These are phyloP conservation scores for Yamadazyma tumulicola DNA, from an alignment of 805 yeast species.

Conservation along the genomic window DNA sequence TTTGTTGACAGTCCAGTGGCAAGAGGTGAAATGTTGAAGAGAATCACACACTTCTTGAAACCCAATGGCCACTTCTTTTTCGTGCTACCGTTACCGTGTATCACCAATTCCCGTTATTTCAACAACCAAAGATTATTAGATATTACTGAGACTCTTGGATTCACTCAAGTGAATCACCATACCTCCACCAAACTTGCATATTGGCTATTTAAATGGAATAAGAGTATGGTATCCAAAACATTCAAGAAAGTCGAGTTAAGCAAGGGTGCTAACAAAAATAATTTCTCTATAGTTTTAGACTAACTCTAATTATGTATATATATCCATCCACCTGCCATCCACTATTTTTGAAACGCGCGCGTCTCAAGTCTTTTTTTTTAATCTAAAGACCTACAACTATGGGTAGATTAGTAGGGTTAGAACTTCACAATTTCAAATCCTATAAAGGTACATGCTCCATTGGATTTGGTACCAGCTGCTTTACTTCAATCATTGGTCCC, in stretches of 20 bases:
- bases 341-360: not conserved
- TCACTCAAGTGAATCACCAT: conserved; percentile 40
- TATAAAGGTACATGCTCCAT: conserved; percentile 72
- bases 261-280: conserved; percentile 61
- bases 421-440: conserved; percentile 85
- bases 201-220: conserved; percentile 57
- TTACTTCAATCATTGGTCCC: conserved; percentile 95
- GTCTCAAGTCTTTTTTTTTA: too few species aligned
- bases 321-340: not conserved
- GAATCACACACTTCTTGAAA: conserved; percentile 56
- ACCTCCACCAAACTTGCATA: conserved; percentile 72
- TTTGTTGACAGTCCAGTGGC: conserved; percentile 71
- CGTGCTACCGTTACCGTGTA: conserved; percentile 87
- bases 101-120: conserved; percentile 77
- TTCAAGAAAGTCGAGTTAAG: conserved; percentile 48
- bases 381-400: conserved; percentile 34
- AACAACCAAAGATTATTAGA: conserved; percentile 37
- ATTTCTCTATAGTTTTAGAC: conserved; percentile 47
- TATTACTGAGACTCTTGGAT: conserved; percentile 64
- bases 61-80: conserved; percentile 33
- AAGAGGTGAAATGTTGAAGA: conserved; percentile 74
- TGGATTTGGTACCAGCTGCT: conserved; percentile 78
- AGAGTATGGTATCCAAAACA: conserved; percentile 16
- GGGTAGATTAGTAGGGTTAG: conserved; percentile 82
- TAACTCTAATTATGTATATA: not conserved